These are phyloP conservation scores for Zoysia japonica DNA, from an alignment of 176 grass and related monocot genomes.

Conservation along the genomic window DNA sequence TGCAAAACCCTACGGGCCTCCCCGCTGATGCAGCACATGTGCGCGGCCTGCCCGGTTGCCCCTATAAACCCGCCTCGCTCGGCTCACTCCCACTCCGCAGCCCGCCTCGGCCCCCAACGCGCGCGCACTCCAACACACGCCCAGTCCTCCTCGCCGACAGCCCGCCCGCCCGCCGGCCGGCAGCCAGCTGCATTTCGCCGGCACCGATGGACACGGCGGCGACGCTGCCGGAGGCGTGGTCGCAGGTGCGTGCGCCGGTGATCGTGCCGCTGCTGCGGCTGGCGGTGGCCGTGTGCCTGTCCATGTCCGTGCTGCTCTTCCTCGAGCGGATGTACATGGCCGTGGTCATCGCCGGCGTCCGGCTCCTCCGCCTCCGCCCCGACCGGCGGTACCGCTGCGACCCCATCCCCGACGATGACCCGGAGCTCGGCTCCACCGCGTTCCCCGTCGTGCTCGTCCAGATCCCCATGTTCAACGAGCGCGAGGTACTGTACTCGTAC, in stretches of 20 bases:
- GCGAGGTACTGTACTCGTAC: conserved; percentile 32
- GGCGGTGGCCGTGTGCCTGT: conserved; percentile 63
- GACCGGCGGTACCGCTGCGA: conserved; percentile 66
- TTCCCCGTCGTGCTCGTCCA: conserved; percentile 77
- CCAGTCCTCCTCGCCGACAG: neutral
- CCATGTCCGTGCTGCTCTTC: conserved; percentile 73
- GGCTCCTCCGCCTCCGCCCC: conserved; percentile 47
- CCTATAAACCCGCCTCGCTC: conserved; percentile 26
- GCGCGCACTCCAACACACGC: neutral
- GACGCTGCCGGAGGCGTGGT: conserved; percentile 62
- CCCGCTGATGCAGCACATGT: conserved; percentile 15
- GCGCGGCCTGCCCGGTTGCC: neutral
- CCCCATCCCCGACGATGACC: conserved; percentile 59
- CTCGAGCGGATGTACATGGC: conserved; percentile 72
- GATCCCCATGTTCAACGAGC: conserved; percentile 95
- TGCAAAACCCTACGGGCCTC: conserved; percentile 31
- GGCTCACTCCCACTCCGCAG: conserved; percentile 24
- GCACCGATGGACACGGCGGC: conserved; percentile 21
- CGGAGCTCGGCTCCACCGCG: conserved; percentile 58
- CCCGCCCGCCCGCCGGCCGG: neutral
- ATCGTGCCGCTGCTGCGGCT: conserved; percentile 68
- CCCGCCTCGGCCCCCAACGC: neutral
- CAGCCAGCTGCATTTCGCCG: too few relatives aligned
- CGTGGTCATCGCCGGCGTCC: conserved; percentile 54
- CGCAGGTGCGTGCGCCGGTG: conserved; percentile 64